phyloP scores from a whole-genome alignment of 2,329 filamentous ascomycete species.

The Phialocephala sp. region DNA sequence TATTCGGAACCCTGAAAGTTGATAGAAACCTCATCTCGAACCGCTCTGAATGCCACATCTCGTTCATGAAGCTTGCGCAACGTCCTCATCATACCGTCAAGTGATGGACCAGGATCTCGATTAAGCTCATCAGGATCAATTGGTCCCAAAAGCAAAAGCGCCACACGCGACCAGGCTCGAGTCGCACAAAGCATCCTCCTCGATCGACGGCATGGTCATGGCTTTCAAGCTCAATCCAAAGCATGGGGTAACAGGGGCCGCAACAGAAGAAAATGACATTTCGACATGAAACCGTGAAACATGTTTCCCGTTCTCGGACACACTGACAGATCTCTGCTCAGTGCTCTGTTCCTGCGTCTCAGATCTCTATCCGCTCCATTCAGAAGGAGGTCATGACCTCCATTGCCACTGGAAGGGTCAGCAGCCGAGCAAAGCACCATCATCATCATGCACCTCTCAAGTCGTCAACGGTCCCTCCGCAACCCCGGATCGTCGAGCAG shows the following conservation, averaged over 20 bases:
- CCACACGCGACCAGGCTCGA: slow-evolving; percentile 15
- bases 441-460: slow-evolving; percentile 9
- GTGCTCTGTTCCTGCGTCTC: slow-evolving; percentile 13
- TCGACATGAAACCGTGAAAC: slow-evolving; percentile 24
- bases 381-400: slow-evolving; percentile 7
- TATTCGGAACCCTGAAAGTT: neutral
- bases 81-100: neutral
- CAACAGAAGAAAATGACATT: slow-evolving; percentile 8
- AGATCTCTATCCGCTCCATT: slow-evolving; percentile 12
- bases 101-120: neutral
- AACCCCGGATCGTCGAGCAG: slow-evolving; percentile 13
- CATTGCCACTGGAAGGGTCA: slow-evolving; percentile 3
- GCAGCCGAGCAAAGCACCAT: slow-evolving; percentile 11
- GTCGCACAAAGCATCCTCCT: slow-evolving; percentile 8
- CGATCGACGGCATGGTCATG: slow-evolving; percentile 14
- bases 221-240: slow-evolving; percentile 19
- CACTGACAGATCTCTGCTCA: slow-evolving; percentile 2
- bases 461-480: neutral
- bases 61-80: neutral
- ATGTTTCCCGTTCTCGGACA: slow-evolving; percentile 21
- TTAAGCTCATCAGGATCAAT: slow-evolving; percentile 8
- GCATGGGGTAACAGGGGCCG: slow-evolving; percentile 30
- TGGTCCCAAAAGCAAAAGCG: slow-evolving; percentile 10
- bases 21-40: neutral
- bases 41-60: neutral